phyloP scores from a whole-genome alignment of 257 asterid species.

The Solanum medicagineum region DNA sequence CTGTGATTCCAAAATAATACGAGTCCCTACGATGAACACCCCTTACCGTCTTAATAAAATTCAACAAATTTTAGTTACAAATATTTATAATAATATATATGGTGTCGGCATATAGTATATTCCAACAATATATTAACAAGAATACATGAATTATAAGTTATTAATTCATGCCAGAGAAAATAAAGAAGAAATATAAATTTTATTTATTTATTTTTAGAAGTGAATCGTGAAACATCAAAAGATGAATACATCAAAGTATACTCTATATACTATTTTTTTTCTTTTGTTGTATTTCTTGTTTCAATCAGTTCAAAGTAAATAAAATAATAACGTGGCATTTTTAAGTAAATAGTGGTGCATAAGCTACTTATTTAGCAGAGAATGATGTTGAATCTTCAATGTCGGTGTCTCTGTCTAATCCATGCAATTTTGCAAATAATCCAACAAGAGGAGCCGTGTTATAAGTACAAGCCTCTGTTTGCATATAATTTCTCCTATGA shows the following conservation, averaged over 20 bases:
- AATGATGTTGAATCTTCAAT: background rate
- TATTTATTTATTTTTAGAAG: background rate
- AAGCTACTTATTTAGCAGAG: background rate
- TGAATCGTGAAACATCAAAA: background rate
- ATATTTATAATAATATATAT: too few relatives aligned
- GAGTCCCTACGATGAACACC: background rate
- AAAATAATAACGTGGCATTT: background rate
- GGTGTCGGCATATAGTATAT: background rate
- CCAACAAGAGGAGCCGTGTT: slow-evolving; percentile 79
- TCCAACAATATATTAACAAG: background rate
- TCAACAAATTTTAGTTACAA: background rate
- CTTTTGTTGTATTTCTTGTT: background rate
- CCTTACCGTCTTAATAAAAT: background rate
- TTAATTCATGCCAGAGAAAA: background rate
- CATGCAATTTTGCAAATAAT: slow-evolving; percentile 44
- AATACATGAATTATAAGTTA: background rate
- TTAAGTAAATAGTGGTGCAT: background rate
- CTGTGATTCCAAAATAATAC: background rate
- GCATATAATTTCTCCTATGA: slow-evolving; percentile 54
- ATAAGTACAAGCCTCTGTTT: slow-evolving; percentile 88
- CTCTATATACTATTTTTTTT: background rate
- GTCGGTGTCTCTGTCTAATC: background rate
- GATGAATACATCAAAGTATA: background rate
- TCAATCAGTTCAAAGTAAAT: background rate
- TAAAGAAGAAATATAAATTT: background rate